Evolutionary conservation across 305 asterid species (phyloP).

Genomic region (Fraxinus nigra): DNA sequence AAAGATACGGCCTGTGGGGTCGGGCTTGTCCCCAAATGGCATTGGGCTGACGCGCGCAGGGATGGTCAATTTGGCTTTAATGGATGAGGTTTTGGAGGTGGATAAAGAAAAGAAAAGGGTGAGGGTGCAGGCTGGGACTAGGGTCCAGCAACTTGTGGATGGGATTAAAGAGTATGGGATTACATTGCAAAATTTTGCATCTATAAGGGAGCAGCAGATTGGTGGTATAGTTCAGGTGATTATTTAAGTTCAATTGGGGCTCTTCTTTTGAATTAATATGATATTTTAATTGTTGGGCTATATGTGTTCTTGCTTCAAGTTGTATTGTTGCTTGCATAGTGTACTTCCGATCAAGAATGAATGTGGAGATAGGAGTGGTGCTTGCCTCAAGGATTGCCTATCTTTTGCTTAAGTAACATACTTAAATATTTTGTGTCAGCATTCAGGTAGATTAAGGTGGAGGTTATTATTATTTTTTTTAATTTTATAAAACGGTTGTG

Average conservation of each 20-base stretch:
- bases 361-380: not conserved
- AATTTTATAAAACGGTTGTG: not conserved
- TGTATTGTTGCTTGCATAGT: not conserved
- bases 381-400: not conserved
- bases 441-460: not conserved
- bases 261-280: not conserved
- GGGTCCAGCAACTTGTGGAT: slow-evolving; percentile 97
- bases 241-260: not conserved
- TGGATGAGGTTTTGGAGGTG: slow-evolving; percentile 92
- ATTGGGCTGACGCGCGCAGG: slow-evolving; percentile 85
- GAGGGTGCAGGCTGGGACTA: slow-evolving; percentile 81
- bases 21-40: slow-evolving; percentile 92
- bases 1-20: slow-evolving; percentile 88
- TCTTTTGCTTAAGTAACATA: not conserved
- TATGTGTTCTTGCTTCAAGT: not conserved
- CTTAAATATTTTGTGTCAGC: not conserved
- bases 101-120: slow-evolving; percentile 79
- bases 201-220: slow-evolving; percentile 93
- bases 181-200: slow-evolving; percentile 92
- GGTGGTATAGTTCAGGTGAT: slow-evolving; percentile 93
- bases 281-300: not conserved
- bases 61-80: slow-evolving; percentile 90
- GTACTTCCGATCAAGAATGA: not conserved
- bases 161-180: slow-evolving; percentile 76
- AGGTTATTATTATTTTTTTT: not conserved